These are phyloP conservation scores for Warburgia ugandensis DNA, from an alignment of 164 flowering plant genomes.

Conservation along the genomic window DNA sequence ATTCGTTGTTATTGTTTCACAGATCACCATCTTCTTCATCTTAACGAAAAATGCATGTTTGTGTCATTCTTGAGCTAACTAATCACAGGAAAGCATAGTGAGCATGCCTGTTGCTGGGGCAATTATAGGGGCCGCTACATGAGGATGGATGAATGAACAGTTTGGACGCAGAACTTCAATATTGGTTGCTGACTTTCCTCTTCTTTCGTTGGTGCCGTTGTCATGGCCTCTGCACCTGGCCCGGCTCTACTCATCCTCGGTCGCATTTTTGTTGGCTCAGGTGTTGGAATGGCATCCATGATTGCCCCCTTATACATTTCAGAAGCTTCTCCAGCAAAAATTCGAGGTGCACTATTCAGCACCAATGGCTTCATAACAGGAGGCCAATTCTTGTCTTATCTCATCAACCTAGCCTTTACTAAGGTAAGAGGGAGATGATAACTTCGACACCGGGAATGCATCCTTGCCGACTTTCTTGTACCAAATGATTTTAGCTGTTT, in stretches of 20 bases:
- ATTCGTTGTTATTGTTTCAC: no score
- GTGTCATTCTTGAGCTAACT: background rate
- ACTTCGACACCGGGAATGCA: no score
- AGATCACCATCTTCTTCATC: no score
- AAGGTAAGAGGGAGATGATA: slow-evolving; percentile 28
- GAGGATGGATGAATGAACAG: slow-evolving; percentile 52
- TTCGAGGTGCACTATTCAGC: slow-evolving; percentile 61
- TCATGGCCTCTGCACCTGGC: slow-evolving; percentile 53
- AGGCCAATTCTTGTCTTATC: slow-evolving; percentile 69
- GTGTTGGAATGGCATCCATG: slow-evolving; percentile 75
- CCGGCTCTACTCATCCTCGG: slow-evolving; percentile 46
- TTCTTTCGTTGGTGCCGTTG: slow-evolving; percentile 51
- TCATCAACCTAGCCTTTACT: slow-evolving; percentile 59
- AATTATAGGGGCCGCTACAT: slow-evolving; percentile 55
- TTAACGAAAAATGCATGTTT: background rate
- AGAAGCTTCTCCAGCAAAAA: slow-evolving; percentile 54
- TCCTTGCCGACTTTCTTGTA: no score
- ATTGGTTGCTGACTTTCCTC: slow-evolving; percentile 44
- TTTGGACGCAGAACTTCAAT: slow-evolving; percentile 39
- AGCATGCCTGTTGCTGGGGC: slow-evolving; percentile 72
- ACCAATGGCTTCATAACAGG: slow-evolving; percentile 65
- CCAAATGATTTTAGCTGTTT: background rate
- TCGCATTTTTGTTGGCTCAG: slow-evolving; percentile 48
- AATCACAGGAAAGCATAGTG: slow-evolving; percentile 48
- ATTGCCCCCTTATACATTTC: slow-evolving; percentile 64